Conservation (phyloP, 805 yeast genomes). For the Metschnikowia vanudenii region DNA sequence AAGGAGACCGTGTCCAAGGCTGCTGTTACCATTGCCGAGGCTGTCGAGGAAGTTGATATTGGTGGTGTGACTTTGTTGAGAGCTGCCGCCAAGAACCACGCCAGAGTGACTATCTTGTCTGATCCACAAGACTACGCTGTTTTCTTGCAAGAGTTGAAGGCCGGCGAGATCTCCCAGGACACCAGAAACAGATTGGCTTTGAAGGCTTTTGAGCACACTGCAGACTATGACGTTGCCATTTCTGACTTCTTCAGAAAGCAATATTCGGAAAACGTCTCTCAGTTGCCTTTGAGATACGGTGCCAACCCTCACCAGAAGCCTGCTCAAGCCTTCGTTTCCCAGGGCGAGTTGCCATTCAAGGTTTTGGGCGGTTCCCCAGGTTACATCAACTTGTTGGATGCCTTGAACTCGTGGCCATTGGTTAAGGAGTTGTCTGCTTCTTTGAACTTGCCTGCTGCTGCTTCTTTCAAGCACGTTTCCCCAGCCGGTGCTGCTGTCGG, state of each 20-base stretch:
- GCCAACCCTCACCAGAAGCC: conserved; percentile 99
- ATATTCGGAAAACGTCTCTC: conserved; percentile 85
- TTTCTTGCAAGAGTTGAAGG: conserved; percentile 76
- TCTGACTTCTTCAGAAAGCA: conserved; percentile 97
- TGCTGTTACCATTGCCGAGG: conserved; percentile 94
- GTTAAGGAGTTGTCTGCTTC: conserved; percentile 95
- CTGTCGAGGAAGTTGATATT: conserved; percentile 97
- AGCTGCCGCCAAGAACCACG: conserved; percentile 98
- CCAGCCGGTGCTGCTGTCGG: conserved; percentile 99
- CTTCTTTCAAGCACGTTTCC: conserved; percentile 97
- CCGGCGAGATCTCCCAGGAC: conserved; percentile 68
- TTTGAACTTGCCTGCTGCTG: conserved; percentile 95
- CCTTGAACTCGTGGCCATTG: conserved; percentile 97
- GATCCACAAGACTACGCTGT: conserved; percentile 92
- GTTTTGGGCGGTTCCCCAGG: conserved; percentile 96
- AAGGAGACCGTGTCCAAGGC: conserved; percentile 95
- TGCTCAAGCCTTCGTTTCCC: conserved; percentile 89
- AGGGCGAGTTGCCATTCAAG: conserved; percentile 89
- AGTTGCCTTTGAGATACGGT: conserved; percentile 95
- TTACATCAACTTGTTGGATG: conserved; percentile 94
- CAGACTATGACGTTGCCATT: conserved; percentile 94
- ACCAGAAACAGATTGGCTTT: conserved; percentile 83
- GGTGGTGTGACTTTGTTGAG: conserved; percentile 95
- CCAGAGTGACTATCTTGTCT: conserved; percentile 91
- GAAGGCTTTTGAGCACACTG: conserved; percentile 98